Evolutionary conservation across 176 grass and related monocot species (phyloP).

Genomic region (Oryza australiensis): DNA sequence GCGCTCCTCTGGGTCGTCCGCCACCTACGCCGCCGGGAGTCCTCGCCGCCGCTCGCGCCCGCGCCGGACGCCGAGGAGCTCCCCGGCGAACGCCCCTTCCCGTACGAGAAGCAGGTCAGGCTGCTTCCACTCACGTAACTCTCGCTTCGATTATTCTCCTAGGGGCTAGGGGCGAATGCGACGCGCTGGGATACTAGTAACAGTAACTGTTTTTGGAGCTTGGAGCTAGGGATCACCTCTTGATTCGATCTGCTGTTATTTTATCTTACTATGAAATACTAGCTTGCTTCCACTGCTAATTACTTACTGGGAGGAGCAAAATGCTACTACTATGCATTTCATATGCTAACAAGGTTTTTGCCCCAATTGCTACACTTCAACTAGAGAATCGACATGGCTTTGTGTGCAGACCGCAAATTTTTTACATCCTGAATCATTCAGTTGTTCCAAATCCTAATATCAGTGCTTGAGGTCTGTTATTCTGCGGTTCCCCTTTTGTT

Average conservation of each 20-base stretch:
- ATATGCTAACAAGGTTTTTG: background rate
- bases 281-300: constrained; percentile 3
- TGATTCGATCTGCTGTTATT: background rate
- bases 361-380: background rate
- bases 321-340: background rate
- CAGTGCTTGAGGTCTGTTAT: background rate
- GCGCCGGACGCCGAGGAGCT: constrained; percentile 38
- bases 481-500: background rate
- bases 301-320: constrained; percentile 11
- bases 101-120: constrained; percentile 50
- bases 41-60: background rate
- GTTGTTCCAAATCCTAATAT: background rate
- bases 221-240: background rate
- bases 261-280: background rate
- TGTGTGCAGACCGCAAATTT: background rate
- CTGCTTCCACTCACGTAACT: no score
- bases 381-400: background rate
- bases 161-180: background rate
- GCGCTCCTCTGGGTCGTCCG: constrained; percentile 41
- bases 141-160: background rate
- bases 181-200: background rate
- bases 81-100: constrained; percentile 48
- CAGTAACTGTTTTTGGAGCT: constrained; percentile 2
- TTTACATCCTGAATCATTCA: background rate
- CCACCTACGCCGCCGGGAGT: constrained; percentile 48